These are phyloP conservation scores for Lentinula guzmanii DNA, from an alignment of 768 basidiomycete genomes.

Conservation along the genomic window DNA sequence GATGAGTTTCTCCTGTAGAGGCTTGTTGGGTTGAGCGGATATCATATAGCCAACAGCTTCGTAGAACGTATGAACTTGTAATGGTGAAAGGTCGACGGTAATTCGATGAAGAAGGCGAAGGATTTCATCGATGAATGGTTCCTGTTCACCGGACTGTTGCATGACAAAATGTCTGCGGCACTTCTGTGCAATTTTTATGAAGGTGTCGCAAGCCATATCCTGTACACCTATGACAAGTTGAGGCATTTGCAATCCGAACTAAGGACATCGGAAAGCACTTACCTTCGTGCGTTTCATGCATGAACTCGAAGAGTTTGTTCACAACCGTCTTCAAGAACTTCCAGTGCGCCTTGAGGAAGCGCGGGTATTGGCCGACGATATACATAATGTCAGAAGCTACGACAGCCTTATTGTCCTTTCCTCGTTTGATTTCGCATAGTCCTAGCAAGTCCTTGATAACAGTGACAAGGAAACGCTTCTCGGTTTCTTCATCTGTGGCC, in stretches of 20 bases:
- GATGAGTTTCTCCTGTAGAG: conserved; percentile 93
- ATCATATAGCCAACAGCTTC: conserved; percentile 99
- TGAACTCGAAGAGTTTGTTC: conserved; percentile 99
- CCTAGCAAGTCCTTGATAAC: conserved; percentile 99
- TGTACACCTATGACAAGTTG: conserved; percentile 68
- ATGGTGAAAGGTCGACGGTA: conserved; percentile 89
- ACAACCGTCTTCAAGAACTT: conserved; percentile 99
- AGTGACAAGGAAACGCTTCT: conserved; percentile 97
- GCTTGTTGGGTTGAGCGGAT: conserved; percentile 96
- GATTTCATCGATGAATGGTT: conserved; percentile 98
- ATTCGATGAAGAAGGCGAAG: conserved; percentile 86
- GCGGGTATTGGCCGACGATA: conserved; percentile 98
- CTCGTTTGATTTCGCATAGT: conserved; percentile 95
- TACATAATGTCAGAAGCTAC: conserved; percentile 97
- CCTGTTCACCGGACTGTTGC: conserved; percentile 94
- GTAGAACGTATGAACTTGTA: conserved; percentile 98
- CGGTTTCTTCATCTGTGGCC: conserved; percentile 87
- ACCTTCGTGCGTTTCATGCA: conserved; percentile 99
- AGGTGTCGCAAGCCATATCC: conserved; percentile 99
- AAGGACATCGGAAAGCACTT: conserved; percentile 8
- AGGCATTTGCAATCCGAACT: background rate
- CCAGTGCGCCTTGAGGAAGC: conserved; percentile 99
- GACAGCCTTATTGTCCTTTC: conserved; percentile 99
- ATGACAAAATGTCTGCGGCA: conserved; percentile 97
- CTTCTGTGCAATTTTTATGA: conserved; percentile 99